Percentiles rank a stretch among this genome's conserved stretches.
Conservation (phyloP, 179 eudicot genomes). For the Carnegiea gigantea region DNA sequence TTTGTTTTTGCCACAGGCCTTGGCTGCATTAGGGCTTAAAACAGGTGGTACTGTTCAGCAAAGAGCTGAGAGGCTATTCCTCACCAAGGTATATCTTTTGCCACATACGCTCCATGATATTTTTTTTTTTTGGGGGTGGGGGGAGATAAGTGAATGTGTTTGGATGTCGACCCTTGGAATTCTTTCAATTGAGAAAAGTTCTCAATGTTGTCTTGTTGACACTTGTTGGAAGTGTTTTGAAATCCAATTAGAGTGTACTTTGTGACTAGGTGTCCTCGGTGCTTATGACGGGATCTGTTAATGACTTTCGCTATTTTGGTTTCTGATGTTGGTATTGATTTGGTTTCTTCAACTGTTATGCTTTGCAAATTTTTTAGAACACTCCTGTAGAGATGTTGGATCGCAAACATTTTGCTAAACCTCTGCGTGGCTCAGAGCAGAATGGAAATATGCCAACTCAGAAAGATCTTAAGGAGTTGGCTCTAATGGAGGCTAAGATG, state of each 20-base stretch:
- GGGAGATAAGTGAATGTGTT: neutral
- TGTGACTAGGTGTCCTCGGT: neutral
- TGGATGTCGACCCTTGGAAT: neutral
- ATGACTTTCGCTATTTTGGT: neutral
- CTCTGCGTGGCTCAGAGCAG: constrained; percentile 44
- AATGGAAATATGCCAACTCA: constrained; percentile 49
- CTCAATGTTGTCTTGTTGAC: neutral
- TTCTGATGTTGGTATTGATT: neutral
- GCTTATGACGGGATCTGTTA: neutral
- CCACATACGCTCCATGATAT: neutral
- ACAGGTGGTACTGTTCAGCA: constrained; percentile 92
- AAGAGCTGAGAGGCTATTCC: constrained; percentile 98
- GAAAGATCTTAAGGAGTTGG: constrained; percentile 66
- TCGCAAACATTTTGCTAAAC: constrained; percentile 80
- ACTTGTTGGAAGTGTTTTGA: neutral
- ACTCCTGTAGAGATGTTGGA: constrained; percentile 88
- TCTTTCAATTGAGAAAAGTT: no score
- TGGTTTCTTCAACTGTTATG: neutral
- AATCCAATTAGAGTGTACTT: neutral
- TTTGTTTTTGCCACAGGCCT: constrained; percentile 50
- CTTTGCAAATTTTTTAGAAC: constrained; percentile 44
- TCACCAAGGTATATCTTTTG: constrained; percentile 64
- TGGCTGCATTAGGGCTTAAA: constrained; percentile 89
- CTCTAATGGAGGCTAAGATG: constrained; percentile 73
- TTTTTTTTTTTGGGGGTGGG: neutral